phyloP scores from a whole-genome alignment of 768 basidiomycete genomes.

The Saitozyma podzolica region DNA sequence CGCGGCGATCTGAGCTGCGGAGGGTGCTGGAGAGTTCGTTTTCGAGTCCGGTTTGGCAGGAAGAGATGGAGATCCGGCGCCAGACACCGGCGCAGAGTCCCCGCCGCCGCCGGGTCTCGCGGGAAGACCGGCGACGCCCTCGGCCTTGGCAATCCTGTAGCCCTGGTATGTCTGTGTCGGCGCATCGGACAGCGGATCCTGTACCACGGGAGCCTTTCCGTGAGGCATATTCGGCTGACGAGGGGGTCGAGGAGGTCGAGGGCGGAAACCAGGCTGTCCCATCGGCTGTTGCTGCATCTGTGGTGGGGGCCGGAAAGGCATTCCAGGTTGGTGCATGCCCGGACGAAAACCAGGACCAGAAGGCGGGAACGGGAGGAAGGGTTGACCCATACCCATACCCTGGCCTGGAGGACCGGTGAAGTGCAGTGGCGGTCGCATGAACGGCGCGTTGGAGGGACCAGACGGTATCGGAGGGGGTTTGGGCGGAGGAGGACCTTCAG shows the following conservation, averaged over 20 bases:
- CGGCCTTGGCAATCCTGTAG: slow-evolving; percentile 59
- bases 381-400: slow-evolving; percentile 2
- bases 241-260: slow-evolving; percentile 1
- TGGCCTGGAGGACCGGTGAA: slow-evolving; percentile 4
- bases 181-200: slow-evolving; percentile 73
- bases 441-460: slow-evolving; percentile 4
- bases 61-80: slow-evolving; percentile 2
- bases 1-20: slow-evolving; percentile 55
- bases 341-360: too few relatives aligned
- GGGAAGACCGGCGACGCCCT: slow-evolving; percentile 22
- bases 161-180: slow-evolving; percentile 79
- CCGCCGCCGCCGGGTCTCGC: slow-evolving; percentile 53
- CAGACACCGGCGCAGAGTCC: slow-evolving; percentile 19
- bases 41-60: slow-evolving; percentile 25
- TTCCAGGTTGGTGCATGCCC: too few relatives aligned
- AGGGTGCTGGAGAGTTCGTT: slow-evolving; percentile 36
- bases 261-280: too few relatives aligned
- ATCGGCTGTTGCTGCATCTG: too few relatives aligned
- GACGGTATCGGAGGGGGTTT: slow-evolving; percentile 4
- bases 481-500: slow-evolving; percentile 53
- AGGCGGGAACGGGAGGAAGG: too few relatives aligned
- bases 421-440: slow-evolving; percentile 1
- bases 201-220: slow-evolving; percentile 38
- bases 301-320: too few relatives aligned
- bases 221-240: slow-evolving; percentile 45